phyloP scores from a whole-genome alignment of 768 basidiomycete genomes.

The Galerina marginata region DNA sequence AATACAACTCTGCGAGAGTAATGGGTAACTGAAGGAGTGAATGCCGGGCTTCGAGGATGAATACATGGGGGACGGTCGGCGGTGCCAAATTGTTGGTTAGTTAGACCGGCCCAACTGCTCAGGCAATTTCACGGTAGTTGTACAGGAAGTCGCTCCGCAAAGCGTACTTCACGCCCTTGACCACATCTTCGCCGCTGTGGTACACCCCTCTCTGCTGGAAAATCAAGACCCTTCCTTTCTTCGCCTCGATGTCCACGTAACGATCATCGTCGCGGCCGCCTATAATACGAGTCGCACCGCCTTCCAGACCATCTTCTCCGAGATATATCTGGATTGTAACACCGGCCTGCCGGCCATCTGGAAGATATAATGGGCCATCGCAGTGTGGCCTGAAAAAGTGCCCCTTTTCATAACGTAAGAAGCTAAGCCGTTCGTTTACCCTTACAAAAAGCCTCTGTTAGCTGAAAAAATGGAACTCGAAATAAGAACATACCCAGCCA shows the following conservation, averaged over 20 bases:
- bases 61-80: too few species aligned
- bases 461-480: not conserved
- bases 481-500: slow-evolving; percentile 37
- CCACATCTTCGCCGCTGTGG: slow-evolving; percentile 50
- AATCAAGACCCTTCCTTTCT: slow-evolving; percentile 47
- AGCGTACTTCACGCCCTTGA: slow-evolving; percentile 44
- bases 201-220: slow-evolving; percentile 47
- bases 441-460: slow-evolving; percentile 23
- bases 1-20: too few species aligned
- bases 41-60: too few species aligned
- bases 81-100: too few species aligned
- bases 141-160: slow-evolving; percentile 49
- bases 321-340: slow-evolving; percentile 54
- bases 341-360: slow-evolving; percentile 42
- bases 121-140: too few species aligned
- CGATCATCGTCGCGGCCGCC: slow-evolving; percentile 24
- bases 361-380: slow-evolving; percentile 41
- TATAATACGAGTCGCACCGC: slow-evolving; percentile 48
- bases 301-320: slow-evolving; percentile 40
- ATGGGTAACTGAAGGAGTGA: too few species aligned
- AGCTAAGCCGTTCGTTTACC: slow-evolving; percentile 50
- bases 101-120: too few species aligned
- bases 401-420: slow-evolving; percentile 50
- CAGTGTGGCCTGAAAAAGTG: slow-evolving; percentile 47
- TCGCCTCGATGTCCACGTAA: slow-evolving; percentile 47